Percentiles rank a stretch among this genome's conserved stretches.
phyloP scores from a whole-genome alignment of 495 filamentous ascomycete species.

The Extremus antarcticus region DNA sequence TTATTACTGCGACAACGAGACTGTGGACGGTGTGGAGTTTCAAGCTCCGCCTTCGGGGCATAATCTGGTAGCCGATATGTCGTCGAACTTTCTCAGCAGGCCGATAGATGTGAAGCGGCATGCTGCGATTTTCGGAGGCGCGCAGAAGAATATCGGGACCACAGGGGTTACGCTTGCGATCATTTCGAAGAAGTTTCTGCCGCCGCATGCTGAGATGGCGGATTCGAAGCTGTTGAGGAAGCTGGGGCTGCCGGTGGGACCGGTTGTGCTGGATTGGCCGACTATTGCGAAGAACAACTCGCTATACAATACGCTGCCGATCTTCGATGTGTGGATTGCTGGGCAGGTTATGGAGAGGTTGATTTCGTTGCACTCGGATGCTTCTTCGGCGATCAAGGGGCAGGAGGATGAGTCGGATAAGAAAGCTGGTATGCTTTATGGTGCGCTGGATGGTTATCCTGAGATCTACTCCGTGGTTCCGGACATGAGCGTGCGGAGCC shows the following conservation, averaged over 20 bases:
- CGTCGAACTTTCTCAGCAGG: slow-evolving; percentile 62
- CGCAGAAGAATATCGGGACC: slow-evolving; percentile 83
- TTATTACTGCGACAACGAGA: slow-evolving; percentile 93
- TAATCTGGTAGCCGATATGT: slow-evolving; percentile 70
- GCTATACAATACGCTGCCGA: slow-evolving; percentile 88
- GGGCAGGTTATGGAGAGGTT: slow-evolving; percentile 68
- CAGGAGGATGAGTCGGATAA: slow-evolving; percentile 57
- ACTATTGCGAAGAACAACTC: slow-evolving; percentile 77
- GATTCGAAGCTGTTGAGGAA: slow-evolving; percentile 54
- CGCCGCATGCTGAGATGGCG: slow-evolving; percentile 47
- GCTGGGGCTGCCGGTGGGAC: slow-evolving; percentile 66
- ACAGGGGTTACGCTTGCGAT: slow-evolving; percentile 79
- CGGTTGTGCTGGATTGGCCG: slow-evolving; percentile 69
- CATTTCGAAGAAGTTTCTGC: slow-evolving; percentile 63
- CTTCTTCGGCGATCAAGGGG: slow-evolving; percentile 53
- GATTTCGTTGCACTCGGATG: slow-evolving; percentile 38
- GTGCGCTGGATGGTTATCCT: slow-evolving; percentile 58
- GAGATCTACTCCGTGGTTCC: slow-evolving; percentile 63
- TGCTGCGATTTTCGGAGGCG: slow-evolving; percentile 66
- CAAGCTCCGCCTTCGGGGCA: slow-evolving; percentile 59
- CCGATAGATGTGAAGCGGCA: slow-evolving; percentile 60
- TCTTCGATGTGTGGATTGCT: slow-evolving; percentile 86
- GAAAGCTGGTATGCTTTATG: slow-evolving; percentile 68
- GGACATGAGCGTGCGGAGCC: slow-evolving; percentile 56
- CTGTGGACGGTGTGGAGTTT: slow-evolving; percentile 92